A percentile compares a stretch with the other conserved stretches of the same genome.
phyloP scores from a whole-genome alignment of 345 rosid genomes.

The Xanthoceras sorbifolium region DNA sequence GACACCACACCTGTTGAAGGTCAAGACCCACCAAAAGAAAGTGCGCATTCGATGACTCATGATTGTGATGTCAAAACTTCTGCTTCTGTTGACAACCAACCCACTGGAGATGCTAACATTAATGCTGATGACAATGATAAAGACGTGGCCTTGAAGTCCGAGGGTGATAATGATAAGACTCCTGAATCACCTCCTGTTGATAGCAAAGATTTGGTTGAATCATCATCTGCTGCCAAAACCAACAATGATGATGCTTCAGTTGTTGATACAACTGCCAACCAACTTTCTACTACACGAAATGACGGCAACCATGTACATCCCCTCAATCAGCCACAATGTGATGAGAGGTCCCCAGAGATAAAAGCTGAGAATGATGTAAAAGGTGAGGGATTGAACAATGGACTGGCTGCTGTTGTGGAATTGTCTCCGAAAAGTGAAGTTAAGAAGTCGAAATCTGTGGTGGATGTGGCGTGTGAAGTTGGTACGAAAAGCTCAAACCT shows the following conservation, averaged over 20 bases:
- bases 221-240: slow-evolving; percentile 4
- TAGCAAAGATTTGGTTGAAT: slow-evolving; percentile 13
- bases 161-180: slow-evolving; percentile 12
- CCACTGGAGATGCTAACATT: not conserved
- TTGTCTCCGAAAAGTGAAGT: slow-evolving; percentile 19
- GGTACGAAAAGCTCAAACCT: slow-evolving; percentile 19
- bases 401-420: not conserved
- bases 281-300: not conserved
- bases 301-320: slow-evolving; percentile 12
- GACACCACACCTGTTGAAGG: slow-evolving; percentile 12
- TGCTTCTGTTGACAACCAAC: slow-evolving; percentile 2
- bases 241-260: slow-evolving; percentile 7
- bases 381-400: slow-evolving; percentile 27
- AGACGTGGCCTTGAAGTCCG: slow-evolving; percentile 9
- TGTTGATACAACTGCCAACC: slow-evolving; percentile 18
- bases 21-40: slow-evolving; percentile 15
- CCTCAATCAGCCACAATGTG: slow-evolving; percentile 13
- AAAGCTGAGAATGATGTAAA: slow-evolving; percentile 29
- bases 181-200: slow-evolving; percentile 12
- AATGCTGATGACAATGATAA: not conserved
- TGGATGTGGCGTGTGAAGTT: slow-evolving; percentile 23
- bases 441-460: slow-evolving; percentile 23
- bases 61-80: slow-evolving; percentile 5
- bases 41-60: not conserved
- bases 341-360: slow-evolving; percentile 1